Conservation (phyloP, 495 filamentous ascomycete genomes). For the Xylaria grammica region DNA sequence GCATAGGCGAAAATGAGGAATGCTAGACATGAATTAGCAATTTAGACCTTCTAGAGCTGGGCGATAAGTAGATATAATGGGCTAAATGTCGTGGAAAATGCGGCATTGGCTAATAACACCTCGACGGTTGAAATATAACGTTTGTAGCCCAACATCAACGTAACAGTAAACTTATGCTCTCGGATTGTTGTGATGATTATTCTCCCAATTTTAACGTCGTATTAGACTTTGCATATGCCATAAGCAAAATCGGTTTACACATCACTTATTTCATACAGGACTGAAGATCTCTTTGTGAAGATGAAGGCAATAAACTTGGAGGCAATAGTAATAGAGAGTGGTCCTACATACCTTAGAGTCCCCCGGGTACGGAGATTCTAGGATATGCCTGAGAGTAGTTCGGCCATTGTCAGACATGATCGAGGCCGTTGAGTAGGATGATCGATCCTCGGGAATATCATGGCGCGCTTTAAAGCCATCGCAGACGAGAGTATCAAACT, state of each 20-base stretch:
- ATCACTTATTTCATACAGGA: neutral
- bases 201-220: too few species aligned
- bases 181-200: too few species aligned
- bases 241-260: neutral
- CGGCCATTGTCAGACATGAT: conserved; percentile 65
- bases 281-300: neutral
- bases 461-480: conserved; percentile 68
- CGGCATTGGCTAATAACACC: neutral
- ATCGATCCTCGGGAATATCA: conserved; percentile 70
- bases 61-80: neutral
- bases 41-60: neutral
- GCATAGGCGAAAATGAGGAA: conserved; percentile 50
- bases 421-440: conserved; percentile 62
- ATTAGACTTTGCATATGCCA: too few species aligned
- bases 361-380: conserved; percentile 62
- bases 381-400: conserved; percentile 64
- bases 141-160: neutral
- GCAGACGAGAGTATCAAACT: conserved; percentile 72
- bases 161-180: neutral
- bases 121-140: neutral
- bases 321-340: neutral
- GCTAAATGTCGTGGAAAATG: neutral
- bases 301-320: neutral
- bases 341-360: conserved; percentile 40
- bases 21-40: conserved; percentile 38